phyloP scores from a whole-genome alignment of 2,329 filamentous ascomycete species.

The Trichoderma sp. region DNA sequence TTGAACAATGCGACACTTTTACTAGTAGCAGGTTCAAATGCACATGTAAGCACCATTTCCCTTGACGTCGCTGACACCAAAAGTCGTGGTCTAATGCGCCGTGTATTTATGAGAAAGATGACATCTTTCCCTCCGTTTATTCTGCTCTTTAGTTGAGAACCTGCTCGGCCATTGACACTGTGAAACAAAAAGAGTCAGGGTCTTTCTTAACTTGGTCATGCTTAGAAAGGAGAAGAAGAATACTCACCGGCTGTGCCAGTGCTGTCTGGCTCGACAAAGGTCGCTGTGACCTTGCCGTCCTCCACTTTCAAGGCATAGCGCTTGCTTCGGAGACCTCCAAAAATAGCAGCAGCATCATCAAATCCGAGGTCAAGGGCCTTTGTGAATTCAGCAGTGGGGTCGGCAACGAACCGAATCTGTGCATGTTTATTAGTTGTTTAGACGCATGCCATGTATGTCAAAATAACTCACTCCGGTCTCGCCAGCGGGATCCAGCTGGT shows the following conservation, averaged over 20 bases:
- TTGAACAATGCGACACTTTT: background rate
- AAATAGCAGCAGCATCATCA: constrained; percentile 68
- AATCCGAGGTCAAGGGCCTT: constrained; percentile 80
- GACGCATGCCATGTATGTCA: background rate
- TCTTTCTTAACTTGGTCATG: background rate
- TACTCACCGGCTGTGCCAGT: constrained; percentile 72
- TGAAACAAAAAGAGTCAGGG: background rate
- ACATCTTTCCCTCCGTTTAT: background rate
- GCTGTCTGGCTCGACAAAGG: constrained; percentile 84
- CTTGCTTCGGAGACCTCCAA: constrained; percentile 81
- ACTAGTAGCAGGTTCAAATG: background rate
- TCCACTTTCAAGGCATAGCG: constrained; percentile 81
- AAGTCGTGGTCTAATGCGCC: background rate
- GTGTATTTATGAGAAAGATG: background rate
- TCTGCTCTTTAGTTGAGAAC: constrained; percentile 37
- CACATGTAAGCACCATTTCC: background rate
- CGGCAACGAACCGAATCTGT: constrained; percentile 84
- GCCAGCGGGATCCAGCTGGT: constrained; percentile 70
- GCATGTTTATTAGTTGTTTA: background rate
- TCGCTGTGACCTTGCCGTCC: constrained; percentile 78
- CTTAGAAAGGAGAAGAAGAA: background rate
- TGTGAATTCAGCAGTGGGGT: constrained; percentile 76
- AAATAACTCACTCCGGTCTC: constrained; percentile 68
- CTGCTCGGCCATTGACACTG: constrained; percentile 52
- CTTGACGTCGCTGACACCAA: background rate